These are phyloP conservation scores for Penicillium frequentans DNA, from an alignment of 2,329 filamentous ascomycete genomes.

Conservation along the genomic window DNA sequence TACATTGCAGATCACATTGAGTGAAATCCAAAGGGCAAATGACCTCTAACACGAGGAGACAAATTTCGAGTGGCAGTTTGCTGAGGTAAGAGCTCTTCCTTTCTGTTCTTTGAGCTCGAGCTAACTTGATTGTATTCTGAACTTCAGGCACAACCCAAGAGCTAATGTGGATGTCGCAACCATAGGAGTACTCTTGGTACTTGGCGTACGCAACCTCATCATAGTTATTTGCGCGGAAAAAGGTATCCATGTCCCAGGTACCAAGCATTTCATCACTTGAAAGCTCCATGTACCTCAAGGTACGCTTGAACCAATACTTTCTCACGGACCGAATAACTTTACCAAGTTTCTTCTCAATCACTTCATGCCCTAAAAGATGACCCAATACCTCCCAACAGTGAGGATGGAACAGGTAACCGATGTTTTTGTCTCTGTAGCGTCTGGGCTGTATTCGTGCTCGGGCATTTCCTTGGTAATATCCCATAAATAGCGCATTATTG, in stretches of 20 bases:
- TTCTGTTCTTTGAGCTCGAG: neutral
- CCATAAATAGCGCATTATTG: neutral
- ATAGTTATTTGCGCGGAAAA: neutral
- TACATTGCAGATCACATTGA: neutral
- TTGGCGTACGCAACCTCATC: neutral
- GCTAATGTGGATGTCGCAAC: conserved; percentile 4
- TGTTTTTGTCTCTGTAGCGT: neutral
- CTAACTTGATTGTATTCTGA: neutral
- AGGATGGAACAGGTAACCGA: conserved; percentile 6
- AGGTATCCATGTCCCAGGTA: neutral
- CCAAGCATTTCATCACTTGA: neutral
- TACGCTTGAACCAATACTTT: neutral
- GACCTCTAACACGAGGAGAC: neutral
- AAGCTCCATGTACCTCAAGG: neutral
- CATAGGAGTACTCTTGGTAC: too few relatives aligned
- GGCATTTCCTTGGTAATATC: neutral
- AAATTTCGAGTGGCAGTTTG: neutral
- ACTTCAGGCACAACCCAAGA: conserved; percentile 1
- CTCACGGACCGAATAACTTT: neutral
- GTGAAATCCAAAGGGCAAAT: conserved; percentile 3
- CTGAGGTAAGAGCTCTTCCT: neutral
- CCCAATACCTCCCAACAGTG: conserved; percentile 9
- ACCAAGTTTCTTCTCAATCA: neutral
- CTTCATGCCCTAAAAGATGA: neutral
- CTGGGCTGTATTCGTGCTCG: neutral